Percentiles rank a stretch among this genome's conserved stretches.
Conservation (phyloP, 2,329 filamentous ascomycete genomes). For the Rosellinia necatrix region DNA sequence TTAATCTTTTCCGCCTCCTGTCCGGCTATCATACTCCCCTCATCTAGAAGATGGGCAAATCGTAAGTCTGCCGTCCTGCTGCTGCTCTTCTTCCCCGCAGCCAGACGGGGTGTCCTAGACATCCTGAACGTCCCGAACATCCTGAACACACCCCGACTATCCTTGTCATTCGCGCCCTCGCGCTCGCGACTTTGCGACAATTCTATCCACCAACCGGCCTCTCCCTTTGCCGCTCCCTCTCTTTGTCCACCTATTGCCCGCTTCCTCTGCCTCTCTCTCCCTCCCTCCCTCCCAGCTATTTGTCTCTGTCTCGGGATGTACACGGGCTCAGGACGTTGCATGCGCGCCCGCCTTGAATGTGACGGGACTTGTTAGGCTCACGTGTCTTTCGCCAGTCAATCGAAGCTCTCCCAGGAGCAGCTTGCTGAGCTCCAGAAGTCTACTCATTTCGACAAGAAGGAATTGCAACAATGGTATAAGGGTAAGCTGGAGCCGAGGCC, state of each 20-base stretch:
- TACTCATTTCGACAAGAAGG: conserved; percentile 99
- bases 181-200: conserved; percentile 14
- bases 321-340: neutral
- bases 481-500: conserved; percentile 58
- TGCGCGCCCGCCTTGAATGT: neutral
- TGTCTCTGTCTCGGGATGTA: neutral
- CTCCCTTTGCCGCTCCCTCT: neutral
- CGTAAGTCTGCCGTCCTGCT: conserved; percentile 36
- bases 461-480: conserved; percentile 99
- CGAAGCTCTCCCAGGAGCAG: conserved; percentile 96
- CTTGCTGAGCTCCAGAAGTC: conserved; percentile 93
- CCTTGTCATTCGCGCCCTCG: conserved; percentile 5
- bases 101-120: too few species aligned
- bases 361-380: conserved; percentile 20
- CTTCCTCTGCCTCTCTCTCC: neutral
- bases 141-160: conserved; percentile 9
- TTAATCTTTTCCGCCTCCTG: neutral
- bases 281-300: neutral
- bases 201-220: neutral
- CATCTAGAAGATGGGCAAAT: conserved; percentile 39
- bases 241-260: neutral
- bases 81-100: conserved; percentile 13
- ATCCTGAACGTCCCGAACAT: conserved; percentile 7
- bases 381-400: conserved; percentile 68
- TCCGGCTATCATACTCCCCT: neutral